These are phyloP conservation scores for Pythium utonaiense DNA, from an alignment of 352 stramenopile species.

Conservation along the genomic window DNA sequence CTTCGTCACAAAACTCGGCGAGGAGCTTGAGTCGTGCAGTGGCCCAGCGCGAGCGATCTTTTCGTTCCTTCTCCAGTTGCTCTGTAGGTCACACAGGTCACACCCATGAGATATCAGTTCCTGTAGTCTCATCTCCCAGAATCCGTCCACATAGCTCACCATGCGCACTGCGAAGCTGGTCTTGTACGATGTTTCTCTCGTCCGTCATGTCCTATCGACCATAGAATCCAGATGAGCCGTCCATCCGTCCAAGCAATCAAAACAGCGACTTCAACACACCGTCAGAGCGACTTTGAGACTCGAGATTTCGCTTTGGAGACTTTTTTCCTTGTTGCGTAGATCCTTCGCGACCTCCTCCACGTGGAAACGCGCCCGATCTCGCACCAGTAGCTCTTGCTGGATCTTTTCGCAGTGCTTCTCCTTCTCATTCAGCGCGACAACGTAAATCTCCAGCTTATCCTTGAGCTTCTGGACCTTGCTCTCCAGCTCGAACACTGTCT, in stretches of 20 bases:
- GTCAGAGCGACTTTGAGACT: constrained; percentile 43
- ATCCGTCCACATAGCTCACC: constrained; percentile 25
- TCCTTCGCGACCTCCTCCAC: constrained; percentile 58
- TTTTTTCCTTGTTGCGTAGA: constrained; percentile 44
- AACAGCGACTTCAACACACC: constrained; percentile 16
- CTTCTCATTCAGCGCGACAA: constrained; percentile 40
- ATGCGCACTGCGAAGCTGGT: constrained; percentile 49
- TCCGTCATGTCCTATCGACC: constrained; percentile 40
- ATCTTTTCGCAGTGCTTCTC: constrained; percentile 43
- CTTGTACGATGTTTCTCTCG: constrained; percentile 49
- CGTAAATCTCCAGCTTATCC: constrained; percentile 33
- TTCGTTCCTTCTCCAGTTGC: constrained; percentile 60
- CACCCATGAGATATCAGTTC: neutral
- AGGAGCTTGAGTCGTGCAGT: constrained; percentile 65
- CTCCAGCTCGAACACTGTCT: constrained; percentile 31
- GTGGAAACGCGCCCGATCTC: constrained; percentile 36
- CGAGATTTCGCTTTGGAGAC: constrained; percentile 50
- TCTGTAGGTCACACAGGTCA: constrained; percentile 26
- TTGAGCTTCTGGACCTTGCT: constrained; percentile 40
- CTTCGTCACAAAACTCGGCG: constrained; percentile 79
- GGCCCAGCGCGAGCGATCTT: constrained; percentile 64
- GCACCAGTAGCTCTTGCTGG: constrained; percentile 35
- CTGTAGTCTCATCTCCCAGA: neutral
- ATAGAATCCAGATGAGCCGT: neutral
- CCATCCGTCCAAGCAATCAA: neutral